Base-by-base conservation (phyloP, 495 filamentous ascomycete genomes). In the Penicilliopsis zonata region DNA sequence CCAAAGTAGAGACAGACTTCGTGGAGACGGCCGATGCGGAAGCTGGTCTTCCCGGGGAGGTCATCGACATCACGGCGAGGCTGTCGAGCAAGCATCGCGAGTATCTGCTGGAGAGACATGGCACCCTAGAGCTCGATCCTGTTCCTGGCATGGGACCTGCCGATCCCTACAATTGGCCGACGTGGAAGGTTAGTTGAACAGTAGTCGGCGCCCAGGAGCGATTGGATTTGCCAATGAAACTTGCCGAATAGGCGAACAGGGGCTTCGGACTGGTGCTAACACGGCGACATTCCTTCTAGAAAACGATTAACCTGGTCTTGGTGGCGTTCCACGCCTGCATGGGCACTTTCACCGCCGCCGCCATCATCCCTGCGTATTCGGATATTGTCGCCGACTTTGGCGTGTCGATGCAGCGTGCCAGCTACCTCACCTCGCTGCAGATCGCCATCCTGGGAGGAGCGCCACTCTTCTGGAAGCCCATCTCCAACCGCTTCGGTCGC, bases 111-210 rank as follows among this genome's bases (percentile, higher is more conserved):
- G 41, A 62, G 30, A 60, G 63, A 23, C 69, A 74, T 58, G 69
- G 69, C 16, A 72, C 69, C 7, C 33, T 67, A 23, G 60, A 70
- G 14, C 55, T 74, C 5, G 63, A 69, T 37, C 69, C 70, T 6
- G 44, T 74, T 4, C 70, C 70, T 10, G 46, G 57, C 19, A 55
- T 61, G 46, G 54, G 52, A 28, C 51, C 57, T 18, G 63, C 57
- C n/a, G 70, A 73, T 40, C 70, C 70, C 22, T 67, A 63, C 38
- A 72, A 74, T 38, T 73, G 70, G 70, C 57, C 66, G 10, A 44
- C 46, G 28, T 71, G 67, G 68, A 72, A 72, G 57, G 67, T 70
- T 37, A 41, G 46, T 41, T 15, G n/a, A n/a, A n/a, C n/a, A n/a
- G n/a, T n/a, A n/a, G n/a, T n/a, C n/a, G n/a, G n/a, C n/a, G n/a